Evolutionary conservation across 805 yeast species (phyloP).

Genomic region (Ogataea salicorniae): DNA sequence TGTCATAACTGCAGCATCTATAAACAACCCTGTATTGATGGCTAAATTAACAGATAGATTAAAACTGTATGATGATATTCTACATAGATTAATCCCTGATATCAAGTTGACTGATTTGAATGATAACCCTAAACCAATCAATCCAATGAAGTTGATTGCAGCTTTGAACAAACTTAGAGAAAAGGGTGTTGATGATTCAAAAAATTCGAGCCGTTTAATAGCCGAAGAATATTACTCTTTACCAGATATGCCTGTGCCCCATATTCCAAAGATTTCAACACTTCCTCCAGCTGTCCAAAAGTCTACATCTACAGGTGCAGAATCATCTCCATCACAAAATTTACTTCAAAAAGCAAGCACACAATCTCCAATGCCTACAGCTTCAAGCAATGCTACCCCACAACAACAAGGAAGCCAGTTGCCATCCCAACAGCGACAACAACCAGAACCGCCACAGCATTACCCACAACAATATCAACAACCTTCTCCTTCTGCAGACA

Average conservation of each 20-base stretch:
- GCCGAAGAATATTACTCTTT: constrained; percentile 24
- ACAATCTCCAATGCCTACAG: neutral
- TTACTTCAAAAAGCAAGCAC: no score
- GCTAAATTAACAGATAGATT: constrained; percentile 29
- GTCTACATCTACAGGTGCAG: neutral
- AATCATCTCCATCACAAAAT: neutral
- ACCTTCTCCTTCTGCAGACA: constrained; percentile 15
- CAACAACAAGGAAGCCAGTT: neutral
- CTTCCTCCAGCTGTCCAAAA: constrained; percentile 7
- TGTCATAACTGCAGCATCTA: constrained; percentile 5
- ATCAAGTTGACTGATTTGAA: constrained; percentile 28
- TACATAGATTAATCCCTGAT: constrained; percentile 29
- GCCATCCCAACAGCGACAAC: neutral
- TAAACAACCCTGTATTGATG: constrained; percentile 21
- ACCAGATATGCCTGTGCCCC: constrained; percentile 30
- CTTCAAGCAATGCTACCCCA: constrained; percentile 1
- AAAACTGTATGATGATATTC: constrained; percentile 29
- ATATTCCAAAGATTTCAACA: constrained; percentile 19
- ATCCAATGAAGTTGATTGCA: constrained; percentile 29
- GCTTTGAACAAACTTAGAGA: constrained; percentile 26
- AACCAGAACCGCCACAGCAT: constrained; percentile 1
- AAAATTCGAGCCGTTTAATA: constrained; percentile 16
- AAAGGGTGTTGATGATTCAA: constrained; percentile 15
- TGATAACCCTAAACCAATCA: constrained; percentile 29
- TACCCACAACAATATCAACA: constrained; percentile 8